Evolutionary conservation across 2,329 filamentous ascomycete genomes (phyloP).

Genomic region (Magnaporthiopsis incrustans): DNA sequence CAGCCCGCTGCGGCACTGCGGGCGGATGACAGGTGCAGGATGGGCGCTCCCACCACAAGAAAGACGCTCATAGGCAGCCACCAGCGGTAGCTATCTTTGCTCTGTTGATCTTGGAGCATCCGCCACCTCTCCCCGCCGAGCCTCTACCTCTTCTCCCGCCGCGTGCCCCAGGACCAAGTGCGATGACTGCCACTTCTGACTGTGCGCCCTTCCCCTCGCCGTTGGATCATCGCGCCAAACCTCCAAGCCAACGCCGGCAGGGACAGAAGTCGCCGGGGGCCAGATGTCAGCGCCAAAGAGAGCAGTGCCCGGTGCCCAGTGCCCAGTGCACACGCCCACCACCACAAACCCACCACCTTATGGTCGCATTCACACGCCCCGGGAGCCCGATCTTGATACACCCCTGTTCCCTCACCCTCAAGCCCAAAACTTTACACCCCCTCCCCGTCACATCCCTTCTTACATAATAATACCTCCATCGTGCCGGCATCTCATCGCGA

Average conservation of each 20-base stretch:
- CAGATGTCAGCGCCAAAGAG: not conserved
- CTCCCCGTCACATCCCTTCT: not conserved
- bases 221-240: not conserved
- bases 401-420: not conserved
- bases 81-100: not conserved
- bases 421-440: not conserved
- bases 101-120: not conserved
- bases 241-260: not conserved
- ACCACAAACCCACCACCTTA: not conserved
- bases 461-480: constrained; percentile 3
- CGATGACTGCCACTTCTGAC: not conserved
- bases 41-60: not conserved
- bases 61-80: not conserved
- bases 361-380: not conserved
- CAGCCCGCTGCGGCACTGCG: not conserved
- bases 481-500: not conserved
- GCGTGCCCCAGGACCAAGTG: not conserved
- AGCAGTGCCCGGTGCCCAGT: not conserved
- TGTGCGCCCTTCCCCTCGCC: not conserved
- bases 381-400: not conserved
- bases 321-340: not conserved
- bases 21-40: not conserved
- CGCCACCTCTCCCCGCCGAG: not conserved
- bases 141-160: not conserved
- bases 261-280: not conserved